Percentiles rank a stretch among this genome's conserved stretches.
Conservation (phyloP, 2,329 filamentous ascomycete species). For the Apiospora marii region DNA sequence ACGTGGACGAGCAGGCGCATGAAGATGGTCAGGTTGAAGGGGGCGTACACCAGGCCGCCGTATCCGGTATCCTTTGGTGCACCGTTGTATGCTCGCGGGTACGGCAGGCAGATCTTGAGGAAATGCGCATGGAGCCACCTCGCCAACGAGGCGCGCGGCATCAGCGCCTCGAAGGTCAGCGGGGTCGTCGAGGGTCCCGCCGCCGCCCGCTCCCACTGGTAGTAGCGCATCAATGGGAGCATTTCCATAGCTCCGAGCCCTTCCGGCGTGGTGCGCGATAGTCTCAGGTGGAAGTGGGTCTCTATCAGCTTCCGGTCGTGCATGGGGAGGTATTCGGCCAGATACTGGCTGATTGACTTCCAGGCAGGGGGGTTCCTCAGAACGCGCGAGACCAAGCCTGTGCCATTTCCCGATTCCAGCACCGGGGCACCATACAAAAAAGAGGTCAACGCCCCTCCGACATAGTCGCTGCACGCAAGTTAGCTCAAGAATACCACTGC, state of each 20-base stretch:
- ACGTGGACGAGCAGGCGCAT: slow-evolving; percentile 28
- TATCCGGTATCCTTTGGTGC: too few species aligned
- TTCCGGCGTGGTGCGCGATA: neutral
- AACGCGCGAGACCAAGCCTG: neutral
- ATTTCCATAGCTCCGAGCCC: too few species aligned
- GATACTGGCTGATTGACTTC: slow-evolving; percentile 35
- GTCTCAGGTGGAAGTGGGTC: slow-evolving; percentile 11
- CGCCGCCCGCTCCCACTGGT: neutral
- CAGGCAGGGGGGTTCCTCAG: slow-evolving; percentile 37
- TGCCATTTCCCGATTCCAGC: neutral
- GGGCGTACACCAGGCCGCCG: slow-evolving; percentile 26
- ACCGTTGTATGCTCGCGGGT: too few species aligned
- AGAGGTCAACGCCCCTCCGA: too few species aligned
- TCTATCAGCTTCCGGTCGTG: slow-evolving; percentile 34
- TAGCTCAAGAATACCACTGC: too few species aligned
- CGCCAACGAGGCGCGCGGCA: neutral
- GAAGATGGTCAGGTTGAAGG: slow-evolving; percentile 31
- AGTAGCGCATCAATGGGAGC: neutral
- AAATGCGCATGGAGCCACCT: slow-evolving; percentile 31
- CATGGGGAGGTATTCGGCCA: slow-evolving; percentile 42
- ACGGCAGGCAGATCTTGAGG: slow-evolving; percentile 33
- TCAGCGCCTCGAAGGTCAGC: neutral
- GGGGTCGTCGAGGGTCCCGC: too few species aligned
- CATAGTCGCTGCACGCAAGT: too few species aligned
- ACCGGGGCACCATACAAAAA: neutral